These are phyloP conservation scores for Lecanicillium sp. DNA, from an alignment of 2,329 filamentous ascomycete species.

Conservation along the genomic window DNA sequence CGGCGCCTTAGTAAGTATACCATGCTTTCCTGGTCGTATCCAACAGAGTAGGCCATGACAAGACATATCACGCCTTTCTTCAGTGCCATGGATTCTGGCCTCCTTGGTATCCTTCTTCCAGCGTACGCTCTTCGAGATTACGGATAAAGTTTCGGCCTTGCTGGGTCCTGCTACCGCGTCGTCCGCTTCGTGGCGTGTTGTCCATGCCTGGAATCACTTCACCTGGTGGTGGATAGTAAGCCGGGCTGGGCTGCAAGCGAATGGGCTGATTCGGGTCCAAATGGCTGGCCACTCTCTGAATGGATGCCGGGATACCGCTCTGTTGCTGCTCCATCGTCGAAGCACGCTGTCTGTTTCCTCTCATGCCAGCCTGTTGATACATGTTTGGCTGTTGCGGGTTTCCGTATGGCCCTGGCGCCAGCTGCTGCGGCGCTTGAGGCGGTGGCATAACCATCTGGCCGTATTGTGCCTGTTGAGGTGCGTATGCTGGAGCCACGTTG, in stretches of 20 bases:
- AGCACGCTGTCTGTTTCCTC: conserved; percentile 76
- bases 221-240: conserved; percentile 89
- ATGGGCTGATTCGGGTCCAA: conserved; percentile 93
- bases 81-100: conserved; percentile 60
- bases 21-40: conserved; percentile 1
- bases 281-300: conserved; percentile 92
- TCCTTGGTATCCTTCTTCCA: conserved; percentile 85
- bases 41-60: too few species aligned
- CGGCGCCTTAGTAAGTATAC: too few species aligned
- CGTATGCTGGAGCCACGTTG: conserved; percentile 64
- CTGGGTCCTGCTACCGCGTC: conserved; percentile 67
- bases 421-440: conserved; percentile 46
- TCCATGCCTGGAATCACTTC: conserved; percentile 67
- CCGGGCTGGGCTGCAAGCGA: conserved; percentile 85
- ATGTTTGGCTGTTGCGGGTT: conserved; percentile 42
- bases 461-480: conserved; percentile 62
- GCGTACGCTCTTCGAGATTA: conserved; percentile 84
- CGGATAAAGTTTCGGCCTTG: conserved; percentile 68
- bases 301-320: conserved; percentile 82
- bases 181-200: conserved; percentile 48
- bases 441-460: conserved; percentile 66
- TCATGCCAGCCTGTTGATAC: conserved; percentile 57
- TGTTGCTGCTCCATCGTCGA: conserved; percentile 95
- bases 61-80: conserved; percentile 14
- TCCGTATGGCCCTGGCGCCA: conserved; percentile 57